These are phyloP conservation scores for Dorcoceras hygrometricum DNA, from an alignment of 257 asterid genomes.

Conservation along the genomic window DNA sequence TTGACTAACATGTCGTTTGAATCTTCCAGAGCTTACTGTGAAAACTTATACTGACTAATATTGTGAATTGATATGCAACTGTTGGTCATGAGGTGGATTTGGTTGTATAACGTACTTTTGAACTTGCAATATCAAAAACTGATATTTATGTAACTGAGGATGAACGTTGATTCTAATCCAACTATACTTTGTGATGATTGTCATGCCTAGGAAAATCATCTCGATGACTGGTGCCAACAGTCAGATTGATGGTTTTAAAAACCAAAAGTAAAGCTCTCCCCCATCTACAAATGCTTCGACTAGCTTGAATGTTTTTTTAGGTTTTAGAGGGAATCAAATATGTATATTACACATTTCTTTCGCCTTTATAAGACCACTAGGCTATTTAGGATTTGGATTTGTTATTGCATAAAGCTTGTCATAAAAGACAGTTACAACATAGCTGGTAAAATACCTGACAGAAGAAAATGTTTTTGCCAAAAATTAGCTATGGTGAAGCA, in stretches of 20 bases:
- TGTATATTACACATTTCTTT: background rate
- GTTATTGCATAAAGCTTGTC: background rate
- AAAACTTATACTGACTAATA: background rate
- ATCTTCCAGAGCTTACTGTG: background rate
- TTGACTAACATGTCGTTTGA: too few relatives aligned
- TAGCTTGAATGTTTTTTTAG: background rate
- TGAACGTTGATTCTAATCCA: background rate
- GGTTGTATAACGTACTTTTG: background rate
- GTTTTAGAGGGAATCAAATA: background rate
- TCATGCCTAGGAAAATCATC: constrained; percentile 19
- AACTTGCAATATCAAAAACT: background rate
- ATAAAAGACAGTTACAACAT: too few relatives aligned
- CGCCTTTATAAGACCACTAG: too few relatives aligned
- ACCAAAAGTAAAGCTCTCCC: background rate
- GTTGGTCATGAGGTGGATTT: background rate
- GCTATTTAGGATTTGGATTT: background rate
- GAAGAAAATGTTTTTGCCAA: background rate
- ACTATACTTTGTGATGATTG: background rate
- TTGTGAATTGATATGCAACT: background rate
- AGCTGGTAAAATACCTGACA: too few relatives aligned
- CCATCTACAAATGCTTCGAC: background rate
- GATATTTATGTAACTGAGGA: background rate
- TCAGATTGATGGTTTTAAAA: too few relatives aligned
- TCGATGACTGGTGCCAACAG: background rate
- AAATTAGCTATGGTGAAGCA: background rate